Evolutionary conservation across 202 grass and related monocot species (phyloP).

Genomic region (Schoenoplectus triqueter): DNA sequence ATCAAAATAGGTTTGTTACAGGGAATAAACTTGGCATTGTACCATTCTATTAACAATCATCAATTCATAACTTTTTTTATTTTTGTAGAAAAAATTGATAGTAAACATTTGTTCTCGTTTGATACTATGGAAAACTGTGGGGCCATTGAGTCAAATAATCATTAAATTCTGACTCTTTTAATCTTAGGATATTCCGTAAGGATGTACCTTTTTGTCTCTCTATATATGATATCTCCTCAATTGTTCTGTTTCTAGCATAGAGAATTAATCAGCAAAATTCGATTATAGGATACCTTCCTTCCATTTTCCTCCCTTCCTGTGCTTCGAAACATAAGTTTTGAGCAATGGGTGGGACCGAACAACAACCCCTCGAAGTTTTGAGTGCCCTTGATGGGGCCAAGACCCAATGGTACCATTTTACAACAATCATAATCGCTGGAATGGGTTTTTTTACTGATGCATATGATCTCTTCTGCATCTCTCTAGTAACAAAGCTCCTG

Average conservation of each 20-base stretch:
- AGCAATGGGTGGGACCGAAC: constrained; percentile 47
- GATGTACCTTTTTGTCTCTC: background rate
- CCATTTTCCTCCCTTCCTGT: background rate
- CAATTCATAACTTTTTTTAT: background rate
- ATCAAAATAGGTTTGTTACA: background rate
- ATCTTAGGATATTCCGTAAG: constrained; percentile 7
- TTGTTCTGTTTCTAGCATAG: constrained; percentile 1
- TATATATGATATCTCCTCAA: constrained; percentile 27
- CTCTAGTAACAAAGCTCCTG: constrained; percentile 93
- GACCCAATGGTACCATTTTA: constrained; percentile 99
- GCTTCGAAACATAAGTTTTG: constrained; percentile 9
- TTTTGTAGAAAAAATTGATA: background rate
- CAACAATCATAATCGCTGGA: constrained; percentile 82
- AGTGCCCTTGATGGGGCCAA: constrained; percentile 68
- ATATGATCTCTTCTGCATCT: constrained; percentile 99
- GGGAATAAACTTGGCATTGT: constrained; percentile 26
- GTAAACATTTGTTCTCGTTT: background rate
- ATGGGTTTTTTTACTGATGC: constrained; percentile 99
- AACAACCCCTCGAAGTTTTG: constrained; percentile 59
- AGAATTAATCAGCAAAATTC: background rate
- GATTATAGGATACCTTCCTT: constrained; percentile 2
- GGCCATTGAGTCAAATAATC: background rate
- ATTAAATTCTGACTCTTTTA: constrained; percentile 1
- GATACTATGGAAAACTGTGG: background rate
- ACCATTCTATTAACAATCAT: background rate